Base-by-base conservation (phyloP, 108 stramenopile genomes). In the Licmophora abbreviata region DNA sequence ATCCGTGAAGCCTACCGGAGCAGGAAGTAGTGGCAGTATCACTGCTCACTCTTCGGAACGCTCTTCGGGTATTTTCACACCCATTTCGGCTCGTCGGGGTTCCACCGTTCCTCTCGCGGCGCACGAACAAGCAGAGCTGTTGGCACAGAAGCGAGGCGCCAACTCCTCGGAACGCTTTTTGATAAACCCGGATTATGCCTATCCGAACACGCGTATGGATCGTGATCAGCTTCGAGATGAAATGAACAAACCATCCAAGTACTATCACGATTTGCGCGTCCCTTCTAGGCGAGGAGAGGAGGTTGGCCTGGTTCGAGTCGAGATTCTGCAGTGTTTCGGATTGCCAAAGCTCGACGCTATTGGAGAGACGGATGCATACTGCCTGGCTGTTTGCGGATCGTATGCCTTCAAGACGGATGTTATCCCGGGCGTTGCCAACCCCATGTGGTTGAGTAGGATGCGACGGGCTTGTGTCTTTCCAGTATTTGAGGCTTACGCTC, bases 381-480 rank as follows among this genome's bases (percentile, higher is more conserved):
- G 62, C 41, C 81, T 78, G 51, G 40, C 74, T 30, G 83, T 85
- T 1, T 73, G 76, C 36, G 83, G 83, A 12, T 74, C 79, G 11
- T 75, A 69, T 59, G 83, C 83, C 7, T 85, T 85, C 61, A 61
- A 68, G 9, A 72, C 79, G 21, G 83, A 85, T 64, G 76, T 85
- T 18, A 80, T 85, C 51, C 59, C 51, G 18, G 58, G 64, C 27
- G 31, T 43, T 18, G 29, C 58, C 9, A 64, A 68, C 44, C 83
- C 83, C 22, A 70, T 78, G 44, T 85, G 83, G 83, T 64, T 73
- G 23, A 61, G 64, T 0, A 71, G 73, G 33, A 48, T 68, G 15
- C 46, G 74, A 12, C 69, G 83, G 25, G 83, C 79, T 23, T 85
- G 83, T 50, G 69, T 74, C 50, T 78, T 84, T 40, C 83, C 83